Base-by-base conservation (phyloP, 2,329 filamentous ascomycete genomes). In the Colletotrichum gloeosporioides region DNA sequence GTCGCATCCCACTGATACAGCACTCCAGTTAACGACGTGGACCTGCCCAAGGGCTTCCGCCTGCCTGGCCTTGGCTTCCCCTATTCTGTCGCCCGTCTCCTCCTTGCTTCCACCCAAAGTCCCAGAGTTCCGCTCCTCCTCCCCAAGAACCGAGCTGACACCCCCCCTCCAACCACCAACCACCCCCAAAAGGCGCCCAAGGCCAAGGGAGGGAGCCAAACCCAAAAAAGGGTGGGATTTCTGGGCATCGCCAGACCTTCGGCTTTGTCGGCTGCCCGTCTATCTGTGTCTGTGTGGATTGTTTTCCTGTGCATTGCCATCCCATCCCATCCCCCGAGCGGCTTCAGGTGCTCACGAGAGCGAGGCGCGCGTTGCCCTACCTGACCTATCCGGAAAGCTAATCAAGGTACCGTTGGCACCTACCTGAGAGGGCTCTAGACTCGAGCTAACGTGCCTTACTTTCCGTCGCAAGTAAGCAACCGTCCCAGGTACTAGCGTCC, bases 101-200 rank as follows among this genome's bases (percentile, higher is more conserved):
- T 71, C 59, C 59, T 57, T 34, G 72, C 67, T 53, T 75, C 73
- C 36, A 66, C 69, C 73, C 67, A 71, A n/a, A 53, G 44, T 76
- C 73, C 74, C 61, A 71, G 22, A 53, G 32, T 76, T 76, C 74
- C 74, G 74, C 74, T 76, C 74, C 70, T 76, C 64, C 44, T 53
- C n/a, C 44, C 70, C 69, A 55, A 65, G 59, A 64, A 59, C 31
- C 39, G 55, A 59, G 22, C 55, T 29, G 55, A 59, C 44, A 34
- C 61, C 69, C n/a, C 27, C 27, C 57, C 29, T 22, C 57, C 57
- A 61, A 61, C 29, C 57, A 61, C 61, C 61, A 1, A 63, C 61
- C 61, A 34, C 31, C 61, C 44, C 39, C 8, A 27, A 31, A 29
- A 18, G 27, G 25, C 61, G n/a, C 65, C 69, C 69, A 73, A 68